Conservation (phyloP, 1,284 basidiomycete species). For the Apiotrichum sp. region DNA sequence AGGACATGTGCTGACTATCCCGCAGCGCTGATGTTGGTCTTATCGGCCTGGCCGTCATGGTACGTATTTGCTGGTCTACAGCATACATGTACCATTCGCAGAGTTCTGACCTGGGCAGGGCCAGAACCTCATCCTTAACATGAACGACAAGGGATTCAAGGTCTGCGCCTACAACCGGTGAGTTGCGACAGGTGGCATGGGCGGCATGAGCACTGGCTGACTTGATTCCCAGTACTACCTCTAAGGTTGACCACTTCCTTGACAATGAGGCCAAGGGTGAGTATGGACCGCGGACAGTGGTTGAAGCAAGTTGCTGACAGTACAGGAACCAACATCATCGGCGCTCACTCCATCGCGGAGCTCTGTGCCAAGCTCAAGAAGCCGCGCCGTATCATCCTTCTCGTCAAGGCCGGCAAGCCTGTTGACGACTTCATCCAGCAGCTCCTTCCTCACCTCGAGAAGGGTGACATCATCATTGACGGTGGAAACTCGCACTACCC, state of each 20-base stretch:
- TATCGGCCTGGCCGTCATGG: conserved; percentile 90
- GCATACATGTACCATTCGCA: too few species aligned
- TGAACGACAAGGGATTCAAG: conserved; percentile 98
- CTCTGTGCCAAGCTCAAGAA: conserved; percentile 56
- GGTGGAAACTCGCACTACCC: conserved; percentile 99
- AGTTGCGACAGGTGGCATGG: conserved; percentile 7
- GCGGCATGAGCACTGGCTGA: too few species aligned
- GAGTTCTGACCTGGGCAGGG: conserved; percentile 53
- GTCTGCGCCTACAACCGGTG: conserved; percentile 93
- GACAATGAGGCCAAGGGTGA: conserved; percentile 94
- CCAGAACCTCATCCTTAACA: conserved; percentile 94
- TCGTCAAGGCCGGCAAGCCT: conserved; percentile 67
- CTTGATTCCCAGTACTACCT: conserved; percentile 57
- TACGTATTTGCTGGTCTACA: conserved; percentile 11
- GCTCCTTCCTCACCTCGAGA: conserved; percentile 55
- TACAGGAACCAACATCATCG: conserved; percentile 85
- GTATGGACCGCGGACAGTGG: conserved; percentile 1
- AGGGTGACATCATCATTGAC: conserved; percentile 92
- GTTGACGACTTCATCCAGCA: conserved; percentile 57
- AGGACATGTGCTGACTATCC: not conserved
- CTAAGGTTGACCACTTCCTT: conserved; percentile 95
- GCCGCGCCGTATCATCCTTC: conserved; percentile 72
- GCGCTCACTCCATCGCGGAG: conserved; percentile 91
- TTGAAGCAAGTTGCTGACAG: not conserved
- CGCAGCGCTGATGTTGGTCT: conserved; percentile 44